These are phyloP conservation scores for Tagetes patula DNA, from an alignment of 129 eudicot genomes.

Conservation along the genomic window DNA sequence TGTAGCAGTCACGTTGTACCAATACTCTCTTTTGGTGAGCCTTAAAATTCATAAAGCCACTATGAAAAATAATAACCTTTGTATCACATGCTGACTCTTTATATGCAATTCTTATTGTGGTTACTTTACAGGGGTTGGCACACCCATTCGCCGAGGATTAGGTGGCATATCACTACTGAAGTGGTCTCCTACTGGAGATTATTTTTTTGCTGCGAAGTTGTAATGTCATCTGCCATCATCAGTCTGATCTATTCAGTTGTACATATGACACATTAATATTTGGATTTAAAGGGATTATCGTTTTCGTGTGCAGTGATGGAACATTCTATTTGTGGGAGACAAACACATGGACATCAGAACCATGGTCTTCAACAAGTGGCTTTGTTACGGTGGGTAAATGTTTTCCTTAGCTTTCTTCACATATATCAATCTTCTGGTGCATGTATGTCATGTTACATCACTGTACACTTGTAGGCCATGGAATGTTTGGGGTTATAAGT, in stretches of 20 bases:
- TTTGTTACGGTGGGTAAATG: constrained; percentile 70
- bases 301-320: constrained; percentile 68
- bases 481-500: background rate
- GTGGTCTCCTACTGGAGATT: constrained; percentile 99
- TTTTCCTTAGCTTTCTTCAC: background rate
- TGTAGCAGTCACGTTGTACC: background rate
- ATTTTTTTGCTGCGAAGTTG: constrained; percentile 92
- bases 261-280: background rate
- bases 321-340: constrained; percentile 99
- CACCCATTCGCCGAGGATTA: constrained; percentile 95
- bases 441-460: constrained; percentile 1
- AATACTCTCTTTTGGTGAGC: constrained; percentile 6
- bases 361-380: constrained; percentile 96
- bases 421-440: constrained; percentile 5
- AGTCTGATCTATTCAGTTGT: background rate
- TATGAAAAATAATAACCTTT: background rate
- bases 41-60: constrained; percentile 2
- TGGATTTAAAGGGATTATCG: background rate
- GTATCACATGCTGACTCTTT: constrained; percentile 7
- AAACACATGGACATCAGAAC: constrained; percentile 96
- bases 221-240: constrained; percentile 42
- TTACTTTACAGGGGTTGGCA: constrained; percentile 61
- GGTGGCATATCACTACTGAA: constrained; percentile 89
- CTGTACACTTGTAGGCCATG: background rate
- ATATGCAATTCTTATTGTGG: constrained; percentile 8